Conservation (phyloP, 495 filamentous ascomycete genomes). For the Penicillium cinerascens region DNA sequence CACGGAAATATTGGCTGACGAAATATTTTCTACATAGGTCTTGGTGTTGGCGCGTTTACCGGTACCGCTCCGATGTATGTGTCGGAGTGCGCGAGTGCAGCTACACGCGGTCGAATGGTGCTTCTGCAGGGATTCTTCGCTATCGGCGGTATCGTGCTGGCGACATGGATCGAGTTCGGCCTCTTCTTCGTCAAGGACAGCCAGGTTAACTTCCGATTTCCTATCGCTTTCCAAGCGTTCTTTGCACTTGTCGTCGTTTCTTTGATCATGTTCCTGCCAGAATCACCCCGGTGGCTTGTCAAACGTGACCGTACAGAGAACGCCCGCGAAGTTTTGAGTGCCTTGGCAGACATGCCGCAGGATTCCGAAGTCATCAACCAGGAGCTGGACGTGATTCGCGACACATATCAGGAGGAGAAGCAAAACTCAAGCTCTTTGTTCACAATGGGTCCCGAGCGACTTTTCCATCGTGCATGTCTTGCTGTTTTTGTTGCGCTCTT, state of each 20-base stretch:
- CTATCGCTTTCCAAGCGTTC: conserved; percentile 59
- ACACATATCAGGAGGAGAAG: not conserved
- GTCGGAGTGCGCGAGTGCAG: conserved; percentile 60
- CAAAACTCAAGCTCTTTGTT: not conserved
- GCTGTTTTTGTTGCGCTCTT: conserved; percentile 22
- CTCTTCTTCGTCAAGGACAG: conserved; percentile 53
- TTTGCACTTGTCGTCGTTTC: conserved; percentile 53
- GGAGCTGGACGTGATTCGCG: not conserved
- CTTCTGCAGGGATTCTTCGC: conserved; percentile 64
- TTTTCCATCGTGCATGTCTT: conserved; percentile 22
- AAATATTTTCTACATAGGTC: conserved; percentile 24
- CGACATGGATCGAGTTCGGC: conserved; percentile 59
- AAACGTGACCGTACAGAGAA: conserved; percentile 54
- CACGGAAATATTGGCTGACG: not conserved
- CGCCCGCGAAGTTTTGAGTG: conserved; percentile 52
- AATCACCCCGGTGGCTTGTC: conserved; percentile 65
- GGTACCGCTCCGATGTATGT: conserved; percentile 55
- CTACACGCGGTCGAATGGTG: conserved; percentile 61
- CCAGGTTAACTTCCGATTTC: conserved; percentile 61
- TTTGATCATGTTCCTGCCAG: conserved; percentile 55
- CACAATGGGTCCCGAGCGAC: not conserved
- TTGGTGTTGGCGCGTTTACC: conserved; percentile 58
- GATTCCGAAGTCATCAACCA: not conserved
- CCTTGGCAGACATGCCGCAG: conserved; percentile 24
- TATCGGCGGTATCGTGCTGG: conserved; percentile 58